Percentiles rank a stretch among this genome's conserved stretches.
Evolutionary conservation across 1,284 basidiomycete species (phyloP).

Genomic region (Malassezia globosa): DNA sequence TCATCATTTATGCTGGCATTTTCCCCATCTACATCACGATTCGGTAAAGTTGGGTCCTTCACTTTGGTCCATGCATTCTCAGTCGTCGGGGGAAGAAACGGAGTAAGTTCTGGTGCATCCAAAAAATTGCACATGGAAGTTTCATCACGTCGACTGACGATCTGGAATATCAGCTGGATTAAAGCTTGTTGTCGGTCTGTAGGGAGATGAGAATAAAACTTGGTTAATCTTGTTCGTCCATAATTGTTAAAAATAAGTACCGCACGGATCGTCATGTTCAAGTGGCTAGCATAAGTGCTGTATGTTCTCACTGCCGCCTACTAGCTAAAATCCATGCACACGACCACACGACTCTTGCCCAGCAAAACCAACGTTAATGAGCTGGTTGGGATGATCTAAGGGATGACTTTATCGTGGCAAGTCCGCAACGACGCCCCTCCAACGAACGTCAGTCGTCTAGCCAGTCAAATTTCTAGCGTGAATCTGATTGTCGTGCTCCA

Average conservation of each 20-base stretch:
- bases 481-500: no score
- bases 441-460: no score
- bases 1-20: constrained; percentile 19
- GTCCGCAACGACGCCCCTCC: no score
- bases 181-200: constrained; percentile 37
- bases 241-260: constrained; percentile 76
- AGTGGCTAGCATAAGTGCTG: not conserved
- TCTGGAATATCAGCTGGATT: constrained; percentile 37
- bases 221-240: constrained; percentile 78
- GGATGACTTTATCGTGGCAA: not conserved
- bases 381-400: not conserved
- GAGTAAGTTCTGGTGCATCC: constrained; percentile 40
- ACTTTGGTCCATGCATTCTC: constrained; percentile 18
- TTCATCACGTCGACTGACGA: constrained; percentile 39
- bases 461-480: no score
- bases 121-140: constrained; percentile 40
- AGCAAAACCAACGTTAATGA: no score
- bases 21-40: not conserved
- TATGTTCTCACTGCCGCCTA: not conserved
- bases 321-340: not conserved
- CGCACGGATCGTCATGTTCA: constrained; percentile 67
- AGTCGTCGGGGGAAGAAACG: constrained; percentile 31
- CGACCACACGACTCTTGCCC: no score
- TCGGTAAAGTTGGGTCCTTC: not conserved
- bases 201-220: constrained; percentile 62